Conservation (phyloP, 2,329 filamentous ascomycete genomes). For the Zymoseptoria ardabiliae region DNA sequence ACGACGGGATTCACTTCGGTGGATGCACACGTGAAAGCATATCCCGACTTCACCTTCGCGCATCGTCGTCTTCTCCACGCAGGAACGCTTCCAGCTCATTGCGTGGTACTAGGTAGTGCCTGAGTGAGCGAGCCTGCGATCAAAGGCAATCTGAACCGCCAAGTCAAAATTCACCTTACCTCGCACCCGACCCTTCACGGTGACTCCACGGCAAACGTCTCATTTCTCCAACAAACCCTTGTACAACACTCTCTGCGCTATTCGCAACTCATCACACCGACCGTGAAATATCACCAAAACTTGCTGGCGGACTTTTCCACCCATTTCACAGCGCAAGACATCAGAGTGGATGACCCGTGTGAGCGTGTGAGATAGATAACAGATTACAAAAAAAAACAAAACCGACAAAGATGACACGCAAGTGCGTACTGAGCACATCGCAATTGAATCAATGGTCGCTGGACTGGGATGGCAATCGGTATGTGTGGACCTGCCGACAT, state of each 20-base stretch:
- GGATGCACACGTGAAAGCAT: background rate
- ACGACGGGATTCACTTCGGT: too few relatives aligned
- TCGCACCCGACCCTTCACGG: background rate
- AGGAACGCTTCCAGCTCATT: too few relatives aligned
- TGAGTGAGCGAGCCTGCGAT: background rate
- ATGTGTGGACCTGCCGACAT: background rate
- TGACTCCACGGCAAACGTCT: too few relatives aligned
- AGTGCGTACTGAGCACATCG: constrained; percentile 38
- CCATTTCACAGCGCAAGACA: too few relatives aligned
- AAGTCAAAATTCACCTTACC: background rate
- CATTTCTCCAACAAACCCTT: background rate
- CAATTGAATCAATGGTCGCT: constrained; percentile 44
- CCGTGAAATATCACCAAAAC: background rate
- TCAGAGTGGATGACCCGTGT: too few relatives aligned
- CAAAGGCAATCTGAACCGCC: too few relatives aligned
- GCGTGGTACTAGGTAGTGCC: background rate
- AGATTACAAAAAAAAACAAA: background rate
- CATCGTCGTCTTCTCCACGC: background rate
- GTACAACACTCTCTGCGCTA: background rate
- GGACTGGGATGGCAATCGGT: constrained; percentile 56
- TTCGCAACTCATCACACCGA: background rate
- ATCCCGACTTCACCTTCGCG: background rate
- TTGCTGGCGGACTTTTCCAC: background rate
- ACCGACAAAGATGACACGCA: constrained; percentile 22
- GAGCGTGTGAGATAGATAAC: too few relatives aligned